Conservation (phyloP, 345 rosid species). For the Sonneratia caseolaris region DNA sequence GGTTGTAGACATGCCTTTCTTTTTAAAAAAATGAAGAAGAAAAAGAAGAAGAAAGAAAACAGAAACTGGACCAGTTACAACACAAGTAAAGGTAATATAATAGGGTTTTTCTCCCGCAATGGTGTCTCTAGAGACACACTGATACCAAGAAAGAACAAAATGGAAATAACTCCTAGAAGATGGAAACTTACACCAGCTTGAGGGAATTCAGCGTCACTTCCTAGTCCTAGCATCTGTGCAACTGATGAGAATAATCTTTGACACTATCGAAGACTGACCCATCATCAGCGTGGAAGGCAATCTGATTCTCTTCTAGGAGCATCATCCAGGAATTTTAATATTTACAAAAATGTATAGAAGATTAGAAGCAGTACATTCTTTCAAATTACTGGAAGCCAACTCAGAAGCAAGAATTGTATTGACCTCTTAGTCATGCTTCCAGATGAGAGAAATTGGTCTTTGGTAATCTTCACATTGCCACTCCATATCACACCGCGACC, state of each 20-base stretch:
- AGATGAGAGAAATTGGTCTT: slow-evolving; percentile 47
- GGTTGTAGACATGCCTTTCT: neutral
- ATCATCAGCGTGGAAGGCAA: slow-evolving; percentile 88
- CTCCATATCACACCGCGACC: slow-evolving; percentile 76
- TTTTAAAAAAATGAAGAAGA: no score
- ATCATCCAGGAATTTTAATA: slow-evolving; percentile 45
- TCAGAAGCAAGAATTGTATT: slow-evolving; percentile 1
- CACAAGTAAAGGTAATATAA: no score
- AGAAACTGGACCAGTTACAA: no score
- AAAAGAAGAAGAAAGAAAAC: no score
- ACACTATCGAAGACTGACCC: slow-evolving; percentile 83
- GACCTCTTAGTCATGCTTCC: slow-evolving; percentile 96
- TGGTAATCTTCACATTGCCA: no score
- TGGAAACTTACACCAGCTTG: slow-evolving; percentile 82
- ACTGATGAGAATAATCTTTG: slow-evolving; percentile 90
- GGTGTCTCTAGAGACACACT: no score
- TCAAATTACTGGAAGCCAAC: neutral
- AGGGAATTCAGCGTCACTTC: slow-evolving; percentile 73
- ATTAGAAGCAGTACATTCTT: neutral
- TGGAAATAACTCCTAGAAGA: slow-evolving; percentile 8
- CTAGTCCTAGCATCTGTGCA: slow-evolving; percentile 94
- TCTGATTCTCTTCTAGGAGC: slow-evolving; percentile 96
- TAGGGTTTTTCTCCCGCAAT: no score
- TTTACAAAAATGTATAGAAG: neutral
- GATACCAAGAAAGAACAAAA: slow-evolving; percentile 3